Evolutionary conservation across 306 rosid species (phyloP), one percentile per base, ranked within the genome.

Genomic region (Cicer cuneatum): DNA sequence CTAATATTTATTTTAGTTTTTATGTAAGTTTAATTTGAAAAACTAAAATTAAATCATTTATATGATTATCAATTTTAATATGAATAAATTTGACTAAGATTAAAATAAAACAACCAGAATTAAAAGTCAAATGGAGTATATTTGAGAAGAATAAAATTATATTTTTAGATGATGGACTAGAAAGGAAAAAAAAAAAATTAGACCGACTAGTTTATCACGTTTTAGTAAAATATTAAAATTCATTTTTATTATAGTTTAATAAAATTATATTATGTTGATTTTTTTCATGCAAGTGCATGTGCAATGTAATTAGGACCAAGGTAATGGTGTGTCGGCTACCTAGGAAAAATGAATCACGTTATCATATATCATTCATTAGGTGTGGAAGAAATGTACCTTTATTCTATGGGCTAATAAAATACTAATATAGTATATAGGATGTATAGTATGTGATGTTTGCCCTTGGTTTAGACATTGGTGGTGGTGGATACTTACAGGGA

Each of bases 241-340:
- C 21, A 8, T 10, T 58, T 18, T 37, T 38, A 57, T 2, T 52
- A 16, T 52, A 3, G 29, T 52, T 15, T 54, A 53, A 33, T 15
- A 52, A 2, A 61, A 59, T 47, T 39, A 48, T 16, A 41, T 10
- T 21, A 59, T 43, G 67, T 66, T 29, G 39, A 33, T 12, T 2
- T 7, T 18, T 64, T 24, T 86, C 70, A 82, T 71, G 69, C 80
- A 81, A 83, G 59, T 16, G 91, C 91, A 85, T 85, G 91, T 85
- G 93, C 78, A 5, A 42, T 52, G 80, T 7, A 47, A 64, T 58
- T 72, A 62, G 70, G 80, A 82, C 45, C 80, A 75, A 85, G 71
- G 82, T n/a, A 43, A 51, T 84, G 89, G 77, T 1, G 85, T 90
- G 96, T 87, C 89, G 89, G 92, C 78, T 83, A 80, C 78, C 74